Base-by-base conservation (phyloP, 768 basidiomycete genomes). In the Xerocomellus amylosporus region DNA sequence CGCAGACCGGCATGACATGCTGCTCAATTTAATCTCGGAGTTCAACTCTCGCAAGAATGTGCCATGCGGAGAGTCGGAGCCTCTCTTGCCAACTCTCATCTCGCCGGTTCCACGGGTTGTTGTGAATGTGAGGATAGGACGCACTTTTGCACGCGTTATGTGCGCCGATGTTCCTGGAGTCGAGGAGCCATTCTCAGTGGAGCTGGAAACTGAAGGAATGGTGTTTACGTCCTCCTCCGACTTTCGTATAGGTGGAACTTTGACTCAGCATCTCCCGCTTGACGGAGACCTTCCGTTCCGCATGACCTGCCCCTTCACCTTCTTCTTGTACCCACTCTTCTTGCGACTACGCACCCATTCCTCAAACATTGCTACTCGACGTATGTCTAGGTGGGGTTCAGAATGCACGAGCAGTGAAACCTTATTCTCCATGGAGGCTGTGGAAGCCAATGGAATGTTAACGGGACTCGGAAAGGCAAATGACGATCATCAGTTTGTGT, bases 171-270 rank as follows among this genome's bases (percentile, higher is more conserved):
- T 69, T 63, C 31, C 63, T 19, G 65, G 60, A n/a, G 57, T 73
- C 42, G 73, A 73, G 17, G 75, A 73, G 17, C 77, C 80, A 34
- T 77, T 79, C 41, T 79, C 78, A 0, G 59, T 88, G 43, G 84
- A 87, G 64, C 66, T 85, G 31, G 77, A 80, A 51, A 82, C 78
- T 6, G 77, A 81, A 58, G 85, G 85, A 14, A 72, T 86, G 45
- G 58, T 69, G 3, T 50, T 79, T 5, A 73, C 76, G 22, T 58
- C 75, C 4, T 65, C 73, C 9, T 79, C 84, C 26, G 64, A 69
- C 33, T 86, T 81, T 53, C 67, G 26, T 48, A 69, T 62, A 37
- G 66, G 57, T 56, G 34, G 53, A 54, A 61, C 47, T 57, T 54
- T n/a, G 46, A 45, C 56, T 55, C 61, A 51, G 33, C 51, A 55